Percentiles rank a stretch among this genome's conserved stretches.
Conservation (phyloP, 139 green algal genomes). For the Chloropicon primus region DNA sequence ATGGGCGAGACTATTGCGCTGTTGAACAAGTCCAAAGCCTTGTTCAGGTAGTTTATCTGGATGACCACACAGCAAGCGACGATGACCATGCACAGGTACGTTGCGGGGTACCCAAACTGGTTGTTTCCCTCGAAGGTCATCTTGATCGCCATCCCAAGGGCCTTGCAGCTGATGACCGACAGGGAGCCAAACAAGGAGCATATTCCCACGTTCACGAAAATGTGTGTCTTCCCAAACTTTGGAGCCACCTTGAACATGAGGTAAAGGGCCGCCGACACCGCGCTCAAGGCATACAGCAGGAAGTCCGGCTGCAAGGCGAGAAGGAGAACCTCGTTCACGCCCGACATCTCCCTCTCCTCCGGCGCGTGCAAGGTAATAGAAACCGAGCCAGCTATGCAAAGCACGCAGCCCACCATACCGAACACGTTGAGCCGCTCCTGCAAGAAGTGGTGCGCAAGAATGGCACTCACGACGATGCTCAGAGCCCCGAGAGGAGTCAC, state of each 20-base stretch:
- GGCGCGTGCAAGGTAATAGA: conserved; percentile 88
- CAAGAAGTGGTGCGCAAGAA: conserved; percentile 82
- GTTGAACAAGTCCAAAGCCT: conserved; percentile 93
- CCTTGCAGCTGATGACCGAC: conserved; percentile 92
- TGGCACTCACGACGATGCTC: conserved; percentile 80
- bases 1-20: conserved; percentile 91
- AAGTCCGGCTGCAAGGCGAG: conserved; percentile 81
- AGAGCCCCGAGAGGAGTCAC: conserved; percentile 83
- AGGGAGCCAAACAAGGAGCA: conserved; percentile 86
- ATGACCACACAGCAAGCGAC: conserved; percentile 63
- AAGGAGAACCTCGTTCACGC: conserved; percentile 65
- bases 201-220: conserved; percentile 90
- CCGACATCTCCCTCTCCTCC: conserved; percentile 51
- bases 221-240: conserved; percentile 47
- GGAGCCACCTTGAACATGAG: conserved; percentile 47
- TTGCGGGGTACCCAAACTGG: conserved; percentile 61
- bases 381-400: conserved; percentile 80
- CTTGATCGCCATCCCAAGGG: conserved; percentile 88
- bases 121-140: conserved; percentile 86
- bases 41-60: conserved; percentile 97
- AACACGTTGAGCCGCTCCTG: conserved; percentile 85
- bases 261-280: conserved; percentile 36
- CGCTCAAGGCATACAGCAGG: conserved; percentile 52
- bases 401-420: conserved; percentile 76
- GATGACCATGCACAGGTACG: conserved; percentile 55